Evolutionary conservation across 1,284 basidiomycete genomes (phyloP), one percentile per base, ranked within the genome.

Genomic region (Xanthoconium separans): DNA sequence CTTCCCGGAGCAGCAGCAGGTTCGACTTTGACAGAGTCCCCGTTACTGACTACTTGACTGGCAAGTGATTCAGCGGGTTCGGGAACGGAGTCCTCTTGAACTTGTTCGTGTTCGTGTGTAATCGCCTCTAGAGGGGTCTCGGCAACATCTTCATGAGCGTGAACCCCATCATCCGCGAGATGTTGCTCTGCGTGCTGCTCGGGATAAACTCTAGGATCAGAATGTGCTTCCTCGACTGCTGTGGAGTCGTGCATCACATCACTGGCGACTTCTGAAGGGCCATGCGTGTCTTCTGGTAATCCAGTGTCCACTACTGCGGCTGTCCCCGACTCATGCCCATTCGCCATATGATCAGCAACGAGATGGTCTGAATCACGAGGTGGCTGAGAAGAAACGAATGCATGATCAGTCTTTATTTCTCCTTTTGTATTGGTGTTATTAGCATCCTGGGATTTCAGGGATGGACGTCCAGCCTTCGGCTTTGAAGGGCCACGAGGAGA

Each of bases 401-500:
- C 13, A 42, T 47, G 55, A 33, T 4, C 50, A 42, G 55, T 36
- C 13, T 31, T 55, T 39, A 45, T 37, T 31, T 3, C 47, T 18
- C 34, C 56, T 45, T 52, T 56, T 13, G 33, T 15, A 39, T 53
- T 42, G 1, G 24, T 24, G 29, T 41, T 15, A 39, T 54, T 42
- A 1, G 29, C 29, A 29, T 41, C 60, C 37, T 60, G 61, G 15
- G 48, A 47, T 42, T 58, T 64, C 33, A 46, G 39, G 16, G 67
- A 41, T 9, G 49, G 50, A 31, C 53, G 56, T 30, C 51, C 61
- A 31, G 49, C 60, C 44, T 65, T 70, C 1, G 46, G 51, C 53
- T 69, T 71, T 22, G 58, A 57, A 6, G 48, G 48, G 39, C 54
- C 66, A 52, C 58, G 58, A 46, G 58, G 50, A 18, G 53, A 49